Evolutionary conservation across 345 rosid species (phyloP).

Genomic region (Noccaea bulbosa): DNA sequence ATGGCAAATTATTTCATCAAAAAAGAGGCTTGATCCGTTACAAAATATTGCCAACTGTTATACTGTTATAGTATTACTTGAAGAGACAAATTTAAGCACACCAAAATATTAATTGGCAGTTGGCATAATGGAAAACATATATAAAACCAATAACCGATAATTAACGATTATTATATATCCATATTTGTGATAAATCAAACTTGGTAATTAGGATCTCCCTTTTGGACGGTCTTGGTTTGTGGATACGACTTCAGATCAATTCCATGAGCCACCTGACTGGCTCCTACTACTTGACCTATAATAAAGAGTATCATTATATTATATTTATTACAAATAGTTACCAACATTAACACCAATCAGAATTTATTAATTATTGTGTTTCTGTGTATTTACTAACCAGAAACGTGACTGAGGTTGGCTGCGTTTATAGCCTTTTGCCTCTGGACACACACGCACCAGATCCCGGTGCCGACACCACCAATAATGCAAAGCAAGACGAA

Average conservation of each 20-base stretch:
- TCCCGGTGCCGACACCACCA: no score
- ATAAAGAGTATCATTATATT: neutral
- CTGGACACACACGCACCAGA: neutral
- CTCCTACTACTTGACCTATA: constrained; percentile 22
- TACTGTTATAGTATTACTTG: no score
- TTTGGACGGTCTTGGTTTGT: neutral
- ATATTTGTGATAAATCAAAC: constrained; percentile 4
- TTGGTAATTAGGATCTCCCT: constrained; percentile 1
- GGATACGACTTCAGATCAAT: constrained; percentile 9
- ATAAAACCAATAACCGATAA: no score
- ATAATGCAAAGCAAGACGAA: no score
- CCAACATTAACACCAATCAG: neutral
- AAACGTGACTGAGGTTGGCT: neutral
- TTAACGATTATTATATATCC: neutral
- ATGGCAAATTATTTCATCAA: no score
- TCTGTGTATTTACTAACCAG: neutral
- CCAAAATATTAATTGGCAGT: no score
- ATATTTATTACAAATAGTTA: constrained; percentile 9
- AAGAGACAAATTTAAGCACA: no score
- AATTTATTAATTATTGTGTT: neutral
- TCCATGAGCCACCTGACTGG: constrained; percentile 2
- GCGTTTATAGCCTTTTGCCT: constrained; percentile 11
- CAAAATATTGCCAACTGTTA: no score
- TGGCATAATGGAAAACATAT: neutral
- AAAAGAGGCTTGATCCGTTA: no score